phyloP scores from a whole-genome alignment of 352 stramenopile species.

The Albugo candida region DNA sequence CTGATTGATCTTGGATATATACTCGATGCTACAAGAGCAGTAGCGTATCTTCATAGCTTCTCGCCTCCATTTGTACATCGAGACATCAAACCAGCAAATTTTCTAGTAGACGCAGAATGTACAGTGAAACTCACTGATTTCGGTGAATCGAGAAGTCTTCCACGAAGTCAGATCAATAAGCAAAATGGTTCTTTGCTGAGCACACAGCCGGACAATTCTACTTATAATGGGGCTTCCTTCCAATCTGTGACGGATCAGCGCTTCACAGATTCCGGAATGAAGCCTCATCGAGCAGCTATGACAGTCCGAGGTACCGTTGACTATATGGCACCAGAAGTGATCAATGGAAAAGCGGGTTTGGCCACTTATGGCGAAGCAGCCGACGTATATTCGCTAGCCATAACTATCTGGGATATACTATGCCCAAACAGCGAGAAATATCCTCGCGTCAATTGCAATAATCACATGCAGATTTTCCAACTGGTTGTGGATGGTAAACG shows the following conservation, averaged over 20 bases:
- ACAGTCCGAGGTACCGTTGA: constrained; percentile 57
- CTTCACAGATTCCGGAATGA: not conserved
- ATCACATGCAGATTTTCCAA: constrained; percentile 53
- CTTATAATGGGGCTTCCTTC: not conserved
- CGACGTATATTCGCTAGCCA: constrained; percentile 48
- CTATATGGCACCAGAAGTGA: constrained; percentile 71
- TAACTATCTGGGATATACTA: constrained; percentile 65
- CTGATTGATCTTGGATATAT: constrained; percentile 43
- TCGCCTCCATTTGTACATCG: constrained; percentile 43
- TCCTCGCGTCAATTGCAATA: constrained; percentile 16
- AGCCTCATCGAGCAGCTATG: constrained; percentile 15
- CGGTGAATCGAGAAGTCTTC: constrained; percentile 18
- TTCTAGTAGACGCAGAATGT: constrained; percentile 36
- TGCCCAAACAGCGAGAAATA: constrained; percentile 47
- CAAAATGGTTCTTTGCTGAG: not conserved
- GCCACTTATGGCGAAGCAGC: constrained; percentile 47
- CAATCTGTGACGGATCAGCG: not conserved
- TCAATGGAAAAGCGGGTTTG: constrained; percentile 41
- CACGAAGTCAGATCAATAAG: not conserved
- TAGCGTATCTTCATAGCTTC: constrained; percentile 59
- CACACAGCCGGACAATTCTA: not conserved
- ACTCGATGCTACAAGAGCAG: constrained; percentile 31
- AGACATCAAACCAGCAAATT: constrained; percentile 65
- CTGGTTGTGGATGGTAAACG: constrained; percentile 34
- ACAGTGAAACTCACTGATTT: constrained; percentile 71